Percentiles rank a stretch among this genome's conserved stretches.
Conservation (phyloP, 352 stramenopile species). For the Globisporangium emineosum region DNA sequence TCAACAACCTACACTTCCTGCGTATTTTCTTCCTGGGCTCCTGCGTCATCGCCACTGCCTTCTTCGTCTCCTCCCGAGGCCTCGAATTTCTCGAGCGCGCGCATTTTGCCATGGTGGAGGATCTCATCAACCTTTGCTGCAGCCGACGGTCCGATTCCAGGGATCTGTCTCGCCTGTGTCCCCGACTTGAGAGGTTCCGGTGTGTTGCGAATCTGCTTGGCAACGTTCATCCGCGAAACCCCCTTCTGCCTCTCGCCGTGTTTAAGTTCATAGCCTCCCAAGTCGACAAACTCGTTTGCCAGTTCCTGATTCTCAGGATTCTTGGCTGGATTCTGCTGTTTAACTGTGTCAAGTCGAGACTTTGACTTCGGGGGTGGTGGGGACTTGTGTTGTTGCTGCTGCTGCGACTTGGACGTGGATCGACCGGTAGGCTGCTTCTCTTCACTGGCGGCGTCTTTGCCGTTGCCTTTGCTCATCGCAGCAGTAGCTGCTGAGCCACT, state of each 20-base stretch:
- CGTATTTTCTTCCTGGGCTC: conserved; percentile 9
- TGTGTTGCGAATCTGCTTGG: conserved; percentile 35
- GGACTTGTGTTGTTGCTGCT: not conserved
- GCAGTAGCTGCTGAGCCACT: not conserved
- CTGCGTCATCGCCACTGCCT: not conserved
- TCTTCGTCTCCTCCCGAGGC: not conserved
- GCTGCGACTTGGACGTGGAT: conserved; percentile 3
- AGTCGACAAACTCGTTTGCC: conserved; percentile 42
- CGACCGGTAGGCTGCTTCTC: not conserved
- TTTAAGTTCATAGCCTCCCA: conserved; percentile 30
- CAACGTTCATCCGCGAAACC: conserved; percentile 37
- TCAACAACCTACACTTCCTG: not conserved
- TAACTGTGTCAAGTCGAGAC: conserved; percentile 27
- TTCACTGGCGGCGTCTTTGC: not conserved
- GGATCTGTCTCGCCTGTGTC: conserved; percentile 21
- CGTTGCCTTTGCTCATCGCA: not conserved
- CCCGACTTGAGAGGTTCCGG: conserved; percentile 29
- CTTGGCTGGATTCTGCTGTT: conserved; percentile 33
- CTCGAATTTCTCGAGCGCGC: conserved; percentile 23
- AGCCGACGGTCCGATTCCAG: conserved; percentile 28
- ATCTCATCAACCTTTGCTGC: conserved; percentile 41
- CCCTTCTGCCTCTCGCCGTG: conserved; percentile 35
- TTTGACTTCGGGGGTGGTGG: conserved; percentile 4
- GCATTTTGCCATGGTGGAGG: conserved; percentile 32
- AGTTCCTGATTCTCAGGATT: conserved; percentile 35